These are phyloP conservation scores for Sporothrix globosa DNA, from an alignment of 2,329 filamentous ascomycete genomes.

Conservation along the genomic window DNA sequence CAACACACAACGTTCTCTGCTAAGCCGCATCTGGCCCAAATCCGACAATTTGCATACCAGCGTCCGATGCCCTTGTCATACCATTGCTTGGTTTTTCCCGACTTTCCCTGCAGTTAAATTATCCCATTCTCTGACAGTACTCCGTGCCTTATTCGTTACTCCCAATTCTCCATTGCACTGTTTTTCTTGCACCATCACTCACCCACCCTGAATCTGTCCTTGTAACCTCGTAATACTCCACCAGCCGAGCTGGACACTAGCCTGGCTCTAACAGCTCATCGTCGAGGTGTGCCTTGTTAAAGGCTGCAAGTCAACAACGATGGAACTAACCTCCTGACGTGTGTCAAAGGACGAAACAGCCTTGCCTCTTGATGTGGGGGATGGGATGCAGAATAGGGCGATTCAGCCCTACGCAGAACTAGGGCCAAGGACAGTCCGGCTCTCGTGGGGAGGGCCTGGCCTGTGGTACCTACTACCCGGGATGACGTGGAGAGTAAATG, in stretches of 20 bases:
- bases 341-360: not conserved
- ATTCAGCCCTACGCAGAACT: constrained; percentile 32
- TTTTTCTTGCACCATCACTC: not conserved
- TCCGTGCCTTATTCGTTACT: not conserved
- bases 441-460: not conserved
- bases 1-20: constrained; percentile 15
- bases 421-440: not conserved
- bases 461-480: not conserved
- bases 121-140: not conserved
- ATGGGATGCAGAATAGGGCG: constrained; percentile 3
- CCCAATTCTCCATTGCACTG: not conserved
- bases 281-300: not conserved
- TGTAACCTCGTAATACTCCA: not conserved
- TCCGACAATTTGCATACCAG: constrained; percentile 29
- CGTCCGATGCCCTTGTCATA: constrained; percentile 24
- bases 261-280: not conserved
- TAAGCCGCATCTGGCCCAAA: constrained; percentile 26
- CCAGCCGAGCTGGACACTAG: not conserved
- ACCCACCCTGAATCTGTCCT: not conserved
- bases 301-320: not conserved
- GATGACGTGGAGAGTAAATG: constrained; percentile 1
- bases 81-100: not conserved
- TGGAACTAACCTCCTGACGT: not conserved
- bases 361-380: constrained; percentile 1
- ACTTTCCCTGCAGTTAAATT: not conserved